Evolutionary conservation across 1,284 basidiomycete genomes (phyloP).

Genomic region (Schizopora paradoxa): DNA sequence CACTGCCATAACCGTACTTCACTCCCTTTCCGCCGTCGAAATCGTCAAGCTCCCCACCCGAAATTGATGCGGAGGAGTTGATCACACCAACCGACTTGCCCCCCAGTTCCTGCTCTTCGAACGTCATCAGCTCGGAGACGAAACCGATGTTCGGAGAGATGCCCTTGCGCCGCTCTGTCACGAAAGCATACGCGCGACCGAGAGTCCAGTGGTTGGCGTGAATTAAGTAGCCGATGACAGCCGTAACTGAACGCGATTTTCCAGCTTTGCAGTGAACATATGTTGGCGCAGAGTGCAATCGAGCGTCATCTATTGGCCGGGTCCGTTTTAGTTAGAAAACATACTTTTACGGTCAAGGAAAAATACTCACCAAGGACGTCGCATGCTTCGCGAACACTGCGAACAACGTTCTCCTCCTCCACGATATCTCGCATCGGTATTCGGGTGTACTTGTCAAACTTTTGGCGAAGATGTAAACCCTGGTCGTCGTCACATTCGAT

Average conservation of each 20-base stretch:
- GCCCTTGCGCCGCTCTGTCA: constrained; percentile 83
- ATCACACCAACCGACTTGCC: constrained; percentile 75
- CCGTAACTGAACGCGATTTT: constrained; percentile 93
- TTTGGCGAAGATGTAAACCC: constrained; percentile 56
- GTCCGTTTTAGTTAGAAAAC: constrained; percentile 4
- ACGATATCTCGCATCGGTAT: constrained; percentile 94
- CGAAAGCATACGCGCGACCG: constrained; percentile 85
- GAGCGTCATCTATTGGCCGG: constrained; percentile 76
- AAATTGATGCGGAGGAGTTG: constrained; percentile 36
- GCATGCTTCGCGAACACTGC: constrained; percentile 80
- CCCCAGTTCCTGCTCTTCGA: constrained; percentile 86
- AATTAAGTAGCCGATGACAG: constrained; percentile 95
- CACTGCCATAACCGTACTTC: constrained; percentile 37
- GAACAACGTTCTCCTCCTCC: constrained; percentile 87
- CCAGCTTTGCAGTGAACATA: constrained; percentile 98
- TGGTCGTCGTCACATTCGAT: constrained; percentile 85
- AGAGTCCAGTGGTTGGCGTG: constrained; percentile 96
- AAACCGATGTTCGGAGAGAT: constrained; percentile 99
- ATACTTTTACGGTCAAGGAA: no score
- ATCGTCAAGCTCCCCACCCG: constrained; percentile 26
- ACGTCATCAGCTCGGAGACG: constrained; percentile 94
- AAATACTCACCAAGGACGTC: constrained; percentile 69
- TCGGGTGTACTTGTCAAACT: constrained; percentile 78
- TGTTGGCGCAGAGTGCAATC: constrained; percentile 79
- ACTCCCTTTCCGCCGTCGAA: constrained; percentile 23